Conservation (phyloP, 768 basidiomycete genomes). For the Rhizopogon vesiculosus region DNA sequence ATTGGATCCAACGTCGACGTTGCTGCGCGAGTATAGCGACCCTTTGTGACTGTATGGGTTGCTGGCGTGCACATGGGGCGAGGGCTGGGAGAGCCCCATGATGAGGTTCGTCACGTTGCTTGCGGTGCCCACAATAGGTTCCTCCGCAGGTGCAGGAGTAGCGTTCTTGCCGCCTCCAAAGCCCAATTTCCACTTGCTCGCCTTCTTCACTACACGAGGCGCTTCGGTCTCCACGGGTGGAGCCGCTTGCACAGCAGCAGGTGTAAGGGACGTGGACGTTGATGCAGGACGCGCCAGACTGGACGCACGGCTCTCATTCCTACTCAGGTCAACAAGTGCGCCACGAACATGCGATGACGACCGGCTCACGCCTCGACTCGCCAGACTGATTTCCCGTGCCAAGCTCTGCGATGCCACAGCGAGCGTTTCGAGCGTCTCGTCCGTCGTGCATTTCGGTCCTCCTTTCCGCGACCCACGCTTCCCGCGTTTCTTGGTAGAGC, state of each 20-base stretch:
- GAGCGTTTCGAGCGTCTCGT: conserved; percentile 62
- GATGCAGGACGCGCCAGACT: conserved; percentile 33
- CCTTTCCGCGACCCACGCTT: conserved; percentile 86
- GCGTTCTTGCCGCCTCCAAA: conserved; percentile 70
- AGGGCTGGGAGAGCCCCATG: conserved; percentile 58
- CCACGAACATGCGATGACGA: conserved; percentile 34
- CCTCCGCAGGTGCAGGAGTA: conserved; percentile 34
- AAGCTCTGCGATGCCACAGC: conserved; percentile 79
- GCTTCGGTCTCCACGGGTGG: background rate
- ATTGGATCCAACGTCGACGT: background rate
- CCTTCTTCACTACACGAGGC: conserved; percentile 51
- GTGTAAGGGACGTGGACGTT: conserved; percentile 15
- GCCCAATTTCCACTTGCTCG: conserved; percentile 51
- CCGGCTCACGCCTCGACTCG: conserved; percentile 31
- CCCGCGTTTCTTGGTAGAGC: conserved; percentile 70
- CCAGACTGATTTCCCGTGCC: conserved; percentile 78
- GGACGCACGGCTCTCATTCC: conserved; percentile 16
- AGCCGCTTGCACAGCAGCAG: conserved; percentile 32
- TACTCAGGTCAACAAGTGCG: conserved; percentile 19
- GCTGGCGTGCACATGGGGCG: conserved; percentile 12
- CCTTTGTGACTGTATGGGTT: background rate
- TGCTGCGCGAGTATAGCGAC: background rate
- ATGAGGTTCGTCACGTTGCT: conserved; percentile 74
- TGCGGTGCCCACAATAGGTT: conserved; percentile 53
- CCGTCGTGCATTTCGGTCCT: conserved; percentile 47